Base-by-base conservation (phyloP, 176 grass and related monocot species). In the Urochloa ruziziensis region DNA sequence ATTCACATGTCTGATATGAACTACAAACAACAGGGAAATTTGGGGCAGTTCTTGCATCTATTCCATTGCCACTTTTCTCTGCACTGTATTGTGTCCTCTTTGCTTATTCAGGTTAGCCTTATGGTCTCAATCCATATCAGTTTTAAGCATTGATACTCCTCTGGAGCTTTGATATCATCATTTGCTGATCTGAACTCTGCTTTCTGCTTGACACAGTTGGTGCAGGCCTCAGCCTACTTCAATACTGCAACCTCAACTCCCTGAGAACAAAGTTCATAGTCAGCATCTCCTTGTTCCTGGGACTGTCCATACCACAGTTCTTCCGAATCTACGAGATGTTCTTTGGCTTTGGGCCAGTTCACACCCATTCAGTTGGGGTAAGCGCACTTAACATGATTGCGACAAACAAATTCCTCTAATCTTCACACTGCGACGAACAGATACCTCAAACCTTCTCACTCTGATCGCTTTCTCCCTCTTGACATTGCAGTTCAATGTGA, bases 171-270 rank as follows among this genome's bases (percentile, higher is more conserved):
- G 8, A 74, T 82, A 82, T 35, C 64, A 51, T 70, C 19, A 33
- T 74, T 81, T 37, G 17, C 42, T 75, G 29, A 2, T 6, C 58
- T 63, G 33, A 62, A 65, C 34, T 65, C n/a, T 73, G 17, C 18
- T 73, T 86, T 65, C 47, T 86, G 27, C 39, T 33, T 70, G 73
- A 82, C 11, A 68, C 91, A 98, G 96, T 75, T 81, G 90, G 93
- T 69, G 93, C 96, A 69, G 96, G 96, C 37, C 86, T 98, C 66
- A 42, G 87, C 73, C 83, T 93, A 60, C 93, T 98, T 75, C 96
- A 98, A 37, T 94, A 95, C 87, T 98, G 96, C 87, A 98, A 95
- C 62, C 87, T 98, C 23, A 98, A 98, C 75, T 83, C 74, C 74
- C 70, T 91, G 62, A 91, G 96, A 78, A 98, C 83, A 59, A 98